Conservation (phyloP, 1,139 yeast species). For the Pichia sorboxylosa region DNA sequence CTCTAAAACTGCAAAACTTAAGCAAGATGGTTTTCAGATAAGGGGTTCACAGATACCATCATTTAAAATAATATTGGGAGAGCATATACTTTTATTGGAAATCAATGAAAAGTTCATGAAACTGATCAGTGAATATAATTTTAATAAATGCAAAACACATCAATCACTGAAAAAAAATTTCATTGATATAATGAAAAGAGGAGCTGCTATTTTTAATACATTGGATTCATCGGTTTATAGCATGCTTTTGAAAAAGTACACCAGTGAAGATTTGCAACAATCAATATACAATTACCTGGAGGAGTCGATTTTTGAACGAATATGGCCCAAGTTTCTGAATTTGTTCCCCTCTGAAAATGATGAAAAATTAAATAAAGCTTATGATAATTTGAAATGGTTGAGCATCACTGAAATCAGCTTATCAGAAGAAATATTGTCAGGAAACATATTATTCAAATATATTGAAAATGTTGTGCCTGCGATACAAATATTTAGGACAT, state of each 20-base stretch:
- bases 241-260: slow-evolving; percentile 20
- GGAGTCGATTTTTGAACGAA: slow-evolving; percentile 46
- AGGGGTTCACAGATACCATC: background rate
- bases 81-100: background rate
- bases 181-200: slow-evolving; percentile 27
- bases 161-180: slow-evolving; percentile 26
- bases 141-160: slow-evolving; percentile 21
- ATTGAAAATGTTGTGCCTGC: slow-evolving; percentile 45
- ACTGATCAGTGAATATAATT: slow-evolving; percentile 3
- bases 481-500: slow-evolving; percentile 38
- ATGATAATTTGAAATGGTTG: slow-evolving; percentile 36
- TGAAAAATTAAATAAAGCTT: slow-evolving; percentile 25
- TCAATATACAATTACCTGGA: slow-evolving; percentile 65
- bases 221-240: slow-evolving; percentile 10
- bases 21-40: background rate
- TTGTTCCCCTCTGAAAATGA: slow-evolving; percentile 24
- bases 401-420: slow-evolving; percentile 66
- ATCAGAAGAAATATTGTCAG: slow-evolving; percentile 27
- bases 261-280: slow-evolving; percentile 40
- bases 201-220: slow-evolving; percentile 28
- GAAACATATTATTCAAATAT: slow-evolving; percentile 20
- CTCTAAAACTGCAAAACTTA: background rate
- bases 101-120: slow-evolving; percentile 2
- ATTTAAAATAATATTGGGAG: background rate
- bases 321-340: slow-evolving; percentile 42